phyloP scores from a whole-genome alignment of 2,329 filamentous ascomycete species.

The Macrophomina phaseolina region DNA sequence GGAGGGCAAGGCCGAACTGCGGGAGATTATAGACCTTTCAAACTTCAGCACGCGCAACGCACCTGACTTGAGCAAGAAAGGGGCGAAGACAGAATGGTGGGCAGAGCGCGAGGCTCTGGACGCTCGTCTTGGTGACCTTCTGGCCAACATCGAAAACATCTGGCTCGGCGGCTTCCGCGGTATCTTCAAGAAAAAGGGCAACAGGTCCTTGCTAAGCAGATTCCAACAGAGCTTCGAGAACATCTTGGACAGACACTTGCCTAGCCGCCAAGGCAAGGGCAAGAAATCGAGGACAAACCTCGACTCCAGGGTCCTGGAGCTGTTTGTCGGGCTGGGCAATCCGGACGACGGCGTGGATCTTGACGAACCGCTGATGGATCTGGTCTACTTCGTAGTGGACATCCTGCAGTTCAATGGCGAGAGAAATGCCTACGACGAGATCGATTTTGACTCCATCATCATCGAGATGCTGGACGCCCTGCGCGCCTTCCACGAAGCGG shows the following conservation, averaged over 20 bases:
- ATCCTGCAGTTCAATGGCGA: conserved; percentile 97
- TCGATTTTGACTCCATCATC: conserved; percentile 92
- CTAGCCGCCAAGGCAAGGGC: conserved; percentile 73
- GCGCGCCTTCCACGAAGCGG: conserved; percentile 71
- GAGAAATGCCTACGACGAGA: conserved; percentile 94
- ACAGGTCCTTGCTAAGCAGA: conserved; percentile 68
- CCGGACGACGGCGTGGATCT: conserved; percentile 72
- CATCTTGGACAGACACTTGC: conserved; percentile 82
- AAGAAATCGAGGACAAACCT: conserved; percentile 57
- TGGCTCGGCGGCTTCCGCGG: conserved; percentile 96
- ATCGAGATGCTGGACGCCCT: conserved; percentile 87
- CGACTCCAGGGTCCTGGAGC: conserved; percentile 74
- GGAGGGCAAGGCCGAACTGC: conserved; percentile 77
- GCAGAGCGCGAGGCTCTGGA: conserved; percentile 82
- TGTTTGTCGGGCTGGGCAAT: conserved; percentile 86
- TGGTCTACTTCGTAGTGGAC: conserved; percentile 95
- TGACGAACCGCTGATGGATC: conserved; percentile 87
- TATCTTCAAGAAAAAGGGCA: conserved; percentile 77
- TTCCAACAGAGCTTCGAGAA: conserved; percentile 81
- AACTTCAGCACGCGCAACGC: conserved; percentile 82
- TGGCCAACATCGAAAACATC: conserved; percentile 85
- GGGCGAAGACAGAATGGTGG: conserved; percentile 88
- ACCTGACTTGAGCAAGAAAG: conserved; percentile 74
- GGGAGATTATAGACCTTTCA: conserved; percentile 79
- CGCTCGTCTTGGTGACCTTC: conserved; percentile 73